phyloP scores from a whole-genome alignment of 768 basidiomycete genomes.

The Pisolithus albus region DNA sequence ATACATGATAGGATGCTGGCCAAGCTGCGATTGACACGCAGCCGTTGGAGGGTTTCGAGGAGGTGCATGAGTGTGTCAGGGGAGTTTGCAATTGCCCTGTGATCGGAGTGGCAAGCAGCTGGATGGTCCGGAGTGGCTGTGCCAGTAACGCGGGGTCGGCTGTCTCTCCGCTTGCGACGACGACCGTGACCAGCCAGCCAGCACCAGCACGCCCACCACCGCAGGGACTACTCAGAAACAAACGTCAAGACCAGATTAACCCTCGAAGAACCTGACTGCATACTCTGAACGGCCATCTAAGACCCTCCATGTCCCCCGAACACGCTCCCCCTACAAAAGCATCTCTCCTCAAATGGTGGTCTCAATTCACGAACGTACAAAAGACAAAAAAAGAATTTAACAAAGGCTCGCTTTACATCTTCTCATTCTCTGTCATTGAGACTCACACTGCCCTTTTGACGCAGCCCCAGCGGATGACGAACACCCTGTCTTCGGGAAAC shows the following conservation, averaged over 20 bases:
- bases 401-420: slow-evolving; percentile 31
- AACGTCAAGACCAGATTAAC: background rate
- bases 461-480: slow-evolving; percentile 27
- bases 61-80: no score
- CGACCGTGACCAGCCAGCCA: no score
- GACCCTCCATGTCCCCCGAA: slow-evolving; percentile 24
- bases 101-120: no score
- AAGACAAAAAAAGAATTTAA: slow-evolving; percentile 49
- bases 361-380: slow-evolving; percentile 62
- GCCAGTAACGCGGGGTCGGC: no score
- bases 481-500: slow-evolving; percentile 74
- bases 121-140: no score
- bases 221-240: no score
- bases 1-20: no score
- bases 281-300: background rate
- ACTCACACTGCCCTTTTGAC: slow-evolving; percentile 1
- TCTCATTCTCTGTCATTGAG: background rate
- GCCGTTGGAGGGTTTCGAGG: no score
- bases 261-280: background rate
- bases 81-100: no score
- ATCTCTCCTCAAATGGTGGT: slow-evolving; percentile 77
- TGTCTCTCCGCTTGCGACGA: no score
- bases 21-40: no score
- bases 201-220: no score
- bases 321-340: slow-evolving; percentile 41